A percentile compares a stretch with the other conserved stretches of the same genome.
Evolutionary conservation across 345 rosid species (phyloP).

Genomic region (Pistacia integerrima): DNA sequence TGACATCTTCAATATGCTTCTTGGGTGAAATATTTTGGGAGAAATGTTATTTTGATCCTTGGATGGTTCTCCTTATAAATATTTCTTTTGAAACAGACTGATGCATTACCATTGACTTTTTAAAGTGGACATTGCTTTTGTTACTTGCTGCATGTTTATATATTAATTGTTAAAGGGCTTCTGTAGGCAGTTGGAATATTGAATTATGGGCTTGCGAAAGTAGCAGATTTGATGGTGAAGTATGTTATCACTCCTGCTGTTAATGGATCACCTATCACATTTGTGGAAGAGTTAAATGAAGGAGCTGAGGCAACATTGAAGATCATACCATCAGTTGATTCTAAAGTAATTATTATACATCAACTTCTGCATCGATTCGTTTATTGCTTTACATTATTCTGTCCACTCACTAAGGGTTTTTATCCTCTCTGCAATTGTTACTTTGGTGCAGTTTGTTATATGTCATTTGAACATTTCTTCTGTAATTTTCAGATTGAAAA

Average conservation of each 20-base stretch:
- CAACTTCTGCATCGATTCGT: neutral
- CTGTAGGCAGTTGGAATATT: slow-evolving; percentile 77
- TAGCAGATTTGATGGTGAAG: slow-evolving; percentile 87
- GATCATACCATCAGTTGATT: slow-evolving; percentile 47
- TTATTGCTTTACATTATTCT: slow-evolving; percentile 5
- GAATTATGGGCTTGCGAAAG: slow-evolving; percentile 89
- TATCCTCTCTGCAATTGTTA: slow-evolving; percentile 9
- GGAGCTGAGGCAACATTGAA: slow-evolving; percentile 50
- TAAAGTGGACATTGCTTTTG: neutral
- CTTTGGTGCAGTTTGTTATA: slow-evolving; percentile 8
- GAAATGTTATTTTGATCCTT: neutral
- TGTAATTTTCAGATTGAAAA: slow-evolving; percentile 46
- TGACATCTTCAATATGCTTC: neutral
- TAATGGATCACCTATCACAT: slow-evolving; percentile 51
- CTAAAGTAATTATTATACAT: slow-evolving; percentile 45
- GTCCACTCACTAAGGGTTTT: neutral
- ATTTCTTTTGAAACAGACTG: neutral
- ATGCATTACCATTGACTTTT: neutral
- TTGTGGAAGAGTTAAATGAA: slow-evolving; percentile 54
- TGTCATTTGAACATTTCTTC: slow-evolving; percentile 10
- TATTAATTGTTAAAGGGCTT: slow-evolving; percentile 18
- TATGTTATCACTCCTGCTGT: slow-evolving; percentile 73
- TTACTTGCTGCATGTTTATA: neutral
- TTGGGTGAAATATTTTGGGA: neutral
- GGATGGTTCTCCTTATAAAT: neutral